phyloP scores from a whole-genome alignment of 2,329 filamentous ascomycete species.

The Aciculosporium take region DNA sequence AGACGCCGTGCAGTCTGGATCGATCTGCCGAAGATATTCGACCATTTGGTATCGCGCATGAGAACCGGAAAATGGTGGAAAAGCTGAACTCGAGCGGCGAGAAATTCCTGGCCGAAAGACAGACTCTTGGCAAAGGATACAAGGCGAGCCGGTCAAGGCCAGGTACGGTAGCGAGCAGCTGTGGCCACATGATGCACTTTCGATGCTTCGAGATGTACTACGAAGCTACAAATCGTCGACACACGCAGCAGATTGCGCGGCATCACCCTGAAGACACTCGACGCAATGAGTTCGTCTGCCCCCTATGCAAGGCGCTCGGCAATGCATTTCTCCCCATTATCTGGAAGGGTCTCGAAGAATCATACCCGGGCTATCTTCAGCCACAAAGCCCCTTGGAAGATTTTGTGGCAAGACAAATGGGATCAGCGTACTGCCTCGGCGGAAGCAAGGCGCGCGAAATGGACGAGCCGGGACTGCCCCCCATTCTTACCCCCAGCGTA shows the following conservation, averaged over 20 bases:
- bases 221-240: slow-evolving; percentile 67
- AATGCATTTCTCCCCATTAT: slow-evolving; percentile 91
- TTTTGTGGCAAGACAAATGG: slow-evolving; percentile 51
- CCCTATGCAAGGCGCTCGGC: slow-evolving; percentile 88
- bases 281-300: slow-evolving; percentile 85
- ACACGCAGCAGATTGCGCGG: slow-evolving; percentile 82
- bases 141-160: slow-evolving; percentile 49
- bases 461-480: slow-evolving; percentile 16
- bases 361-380: slow-evolving; percentile 59
- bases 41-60: slow-evolving; percentile 80
- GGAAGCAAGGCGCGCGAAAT: slow-evolving; percentile 23
- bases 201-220: slow-evolving; percentile 88
- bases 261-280: slow-evolving; percentile 77
- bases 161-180: slow-evolving; percentile 78
- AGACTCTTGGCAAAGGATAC: slow-evolving; percentile 82
- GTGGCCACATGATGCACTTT: slow-evolving; percentile 98
- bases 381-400: slow-evolving; percentile 46
- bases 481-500: slow-evolving; percentile 22
- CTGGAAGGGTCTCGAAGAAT: slow-evolving; percentile 85
- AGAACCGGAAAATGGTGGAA: slow-evolving; percentile 64
- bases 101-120: slow-evolving; percentile 57
- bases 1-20: slow-evolving; percentile 71
- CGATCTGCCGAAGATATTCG: slow-evolving; percentile 68
- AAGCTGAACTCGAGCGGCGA: slow-evolving; percentile 63
- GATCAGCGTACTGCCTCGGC: slow-evolving; percentile 26